Percentiles rank a stretch among this genome's conserved stretches.
Conservation (phyloP, 139 green algal species). For the Pedinophyceae sp. region DNA sequence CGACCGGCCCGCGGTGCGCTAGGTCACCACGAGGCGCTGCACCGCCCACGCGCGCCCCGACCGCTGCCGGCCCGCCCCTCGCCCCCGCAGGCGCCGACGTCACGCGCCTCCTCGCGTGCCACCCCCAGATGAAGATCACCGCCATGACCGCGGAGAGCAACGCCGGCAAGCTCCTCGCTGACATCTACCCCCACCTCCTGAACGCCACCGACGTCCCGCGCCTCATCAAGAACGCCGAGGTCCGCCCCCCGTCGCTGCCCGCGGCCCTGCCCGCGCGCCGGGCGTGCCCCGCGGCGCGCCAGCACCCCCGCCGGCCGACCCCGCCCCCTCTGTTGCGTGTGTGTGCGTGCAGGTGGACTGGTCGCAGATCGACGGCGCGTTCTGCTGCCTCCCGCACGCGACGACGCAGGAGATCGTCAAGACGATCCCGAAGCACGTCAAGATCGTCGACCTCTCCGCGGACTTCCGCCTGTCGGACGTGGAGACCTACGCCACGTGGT, state of each 20-base stretch:
- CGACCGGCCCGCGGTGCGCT: too few species aligned
- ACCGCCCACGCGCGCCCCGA: too few species aligned
- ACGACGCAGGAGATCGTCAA: constrained; percentile 81
- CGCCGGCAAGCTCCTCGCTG: constrained; percentile 79
- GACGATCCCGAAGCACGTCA: constrained; percentile 58
- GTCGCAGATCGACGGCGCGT: constrained; percentile 69
- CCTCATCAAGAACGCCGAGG: constrained; percentile 77
- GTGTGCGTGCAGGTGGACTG: too few species aligned
- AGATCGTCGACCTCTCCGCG: constrained; percentile 88
- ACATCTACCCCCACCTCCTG: constrained; percentile 82
- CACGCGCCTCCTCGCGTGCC: constrained; percentile 54
- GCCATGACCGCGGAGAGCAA: constrained; percentile 78
- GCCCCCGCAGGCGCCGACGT: constrained; percentile 52
- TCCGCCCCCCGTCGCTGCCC: too few species aligned
- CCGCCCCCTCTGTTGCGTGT: too few species aligned
- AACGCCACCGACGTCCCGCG: constrained; percentile 38
- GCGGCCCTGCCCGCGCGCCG: too few species aligned
- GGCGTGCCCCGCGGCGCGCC: too few species aligned
- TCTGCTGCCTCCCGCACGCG: constrained; percentile 93
- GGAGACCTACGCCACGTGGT: constrained; percentile 84
- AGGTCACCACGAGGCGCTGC: too few species aligned
- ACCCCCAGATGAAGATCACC: constrained; percentile 65
- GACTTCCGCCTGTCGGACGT: constrained; percentile 84
- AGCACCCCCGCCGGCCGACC: too few species aligned
- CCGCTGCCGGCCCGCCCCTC: too few species aligned